A percentile compares a stretch with the other conserved stretches of the same genome.
Conservation (phyloP, 1,139 yeast species). For the Diutina rugosa region DNA sequence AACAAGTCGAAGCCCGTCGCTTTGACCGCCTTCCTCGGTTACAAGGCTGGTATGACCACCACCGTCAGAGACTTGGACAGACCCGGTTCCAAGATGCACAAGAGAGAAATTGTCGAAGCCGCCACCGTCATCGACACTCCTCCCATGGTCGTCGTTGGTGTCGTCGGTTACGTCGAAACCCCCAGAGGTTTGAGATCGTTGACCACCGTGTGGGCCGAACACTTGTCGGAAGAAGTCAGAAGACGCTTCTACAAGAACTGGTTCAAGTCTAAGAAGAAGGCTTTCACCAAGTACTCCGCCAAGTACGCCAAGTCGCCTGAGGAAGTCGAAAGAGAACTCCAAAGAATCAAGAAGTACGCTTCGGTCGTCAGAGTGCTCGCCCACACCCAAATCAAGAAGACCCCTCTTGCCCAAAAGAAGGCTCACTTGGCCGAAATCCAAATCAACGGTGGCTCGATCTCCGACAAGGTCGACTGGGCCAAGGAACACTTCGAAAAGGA, state of each 20-base stretch:
- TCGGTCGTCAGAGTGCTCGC: conserved; percentile 97
- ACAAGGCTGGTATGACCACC: conserved; percentile 99
- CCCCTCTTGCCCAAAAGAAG: conserved; percentile 98
- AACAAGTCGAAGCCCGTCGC: conserved; percentile 97
- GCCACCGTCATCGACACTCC: conserved; percentile 99
- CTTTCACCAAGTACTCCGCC: conserved; percentile 99
- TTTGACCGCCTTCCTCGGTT: conserved; percentile 98
- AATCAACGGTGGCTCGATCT: conserved; percentile 97
- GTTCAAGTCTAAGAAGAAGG: conserved; percentile 99
- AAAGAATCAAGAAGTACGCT: conserved; percentile 98
- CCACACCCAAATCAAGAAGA: conserved; percentile 99
- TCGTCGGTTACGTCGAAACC: conserved; percentile 99
- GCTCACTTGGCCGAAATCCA: conserved; percentile 99
- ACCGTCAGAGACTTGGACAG: conserved; percentile 99
- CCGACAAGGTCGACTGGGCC: conserved; percentile 98
- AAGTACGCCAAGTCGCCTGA: conserved; percentile 91
- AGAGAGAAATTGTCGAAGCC: conserved; percentile 99
- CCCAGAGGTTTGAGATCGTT: conserved; percentile 99
- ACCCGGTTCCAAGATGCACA: conserved; percentile 99
- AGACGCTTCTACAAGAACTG: conserved; percentile 99
- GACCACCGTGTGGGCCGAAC: conserved; percentile 99
- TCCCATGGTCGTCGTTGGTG: conserved; percentile 98
- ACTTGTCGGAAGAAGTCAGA: conserved; percentile 96
- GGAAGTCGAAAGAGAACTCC: conserved; percentile 90
- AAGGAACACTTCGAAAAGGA: conserved; percentile 99